Percentiles rank a stretch among this genome's conserved stretches.
phyloP scores from a whole-genome alignment of 352 stramenopile genomes.

The Phytopythium litorale region DNA sequence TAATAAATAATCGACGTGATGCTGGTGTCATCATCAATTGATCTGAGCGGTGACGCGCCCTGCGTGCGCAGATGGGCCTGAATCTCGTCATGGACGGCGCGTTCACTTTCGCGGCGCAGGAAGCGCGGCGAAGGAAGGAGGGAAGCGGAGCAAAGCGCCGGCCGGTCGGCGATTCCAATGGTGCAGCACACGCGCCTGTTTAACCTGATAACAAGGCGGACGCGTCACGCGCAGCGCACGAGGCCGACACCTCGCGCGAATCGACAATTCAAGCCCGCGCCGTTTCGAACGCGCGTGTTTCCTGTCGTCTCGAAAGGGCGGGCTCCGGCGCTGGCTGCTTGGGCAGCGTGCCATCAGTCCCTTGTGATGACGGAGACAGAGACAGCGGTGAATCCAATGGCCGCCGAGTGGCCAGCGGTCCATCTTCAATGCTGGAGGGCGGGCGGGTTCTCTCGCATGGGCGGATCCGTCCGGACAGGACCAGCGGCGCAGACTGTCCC shows the following conservation, averaged over 20 bases:
- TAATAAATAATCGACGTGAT: neutral
- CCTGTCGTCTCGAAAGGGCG: too few species aligned
- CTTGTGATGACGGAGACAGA: neutral
- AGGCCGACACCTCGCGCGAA: neutral
- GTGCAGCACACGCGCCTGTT: neutral
- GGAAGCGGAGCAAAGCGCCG: too few species aligned
- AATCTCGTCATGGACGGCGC: constrained; percentile 3
- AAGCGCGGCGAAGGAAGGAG: too few species aligned
- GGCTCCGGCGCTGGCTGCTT: neutral
- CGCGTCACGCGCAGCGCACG: neutral
- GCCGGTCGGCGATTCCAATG: constrained; percentile 6
- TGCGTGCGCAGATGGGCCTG: constrained; percentile 3
- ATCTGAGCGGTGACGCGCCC: constrained; percentile 1
- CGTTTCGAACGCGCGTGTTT: neutral
- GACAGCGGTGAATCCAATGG: neutral
- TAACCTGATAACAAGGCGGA: neutral
- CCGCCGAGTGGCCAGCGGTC: neutral
- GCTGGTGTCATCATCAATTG: constrained; percentile 4
- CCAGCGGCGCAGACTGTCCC: neutral
- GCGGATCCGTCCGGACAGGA: neutral
- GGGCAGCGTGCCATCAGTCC: neutral
- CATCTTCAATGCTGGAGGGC: neutral
- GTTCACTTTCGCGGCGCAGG: neutral
- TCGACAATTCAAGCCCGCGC: neutral
- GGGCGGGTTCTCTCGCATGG: neutral